phyloP scores from a whole-genome alignment of 345 rosid genomes.

The Eucalyptus camaldulensis region DNA sequence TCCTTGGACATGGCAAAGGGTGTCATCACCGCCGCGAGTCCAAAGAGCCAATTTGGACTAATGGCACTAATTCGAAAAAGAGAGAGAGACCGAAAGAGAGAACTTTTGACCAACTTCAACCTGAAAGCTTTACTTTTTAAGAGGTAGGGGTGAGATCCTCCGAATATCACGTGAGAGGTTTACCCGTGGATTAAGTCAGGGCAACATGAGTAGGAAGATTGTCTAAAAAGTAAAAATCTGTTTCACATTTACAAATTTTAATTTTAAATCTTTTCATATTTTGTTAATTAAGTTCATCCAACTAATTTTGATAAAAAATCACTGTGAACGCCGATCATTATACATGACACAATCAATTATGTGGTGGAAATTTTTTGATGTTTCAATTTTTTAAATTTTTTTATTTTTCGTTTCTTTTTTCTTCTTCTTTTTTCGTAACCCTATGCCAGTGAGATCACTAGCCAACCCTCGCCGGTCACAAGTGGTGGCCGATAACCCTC shows the following conservation, averaged over 20 bases:
- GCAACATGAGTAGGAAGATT: not conserved
- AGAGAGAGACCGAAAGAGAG: not conserved
- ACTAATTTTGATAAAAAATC: no score
- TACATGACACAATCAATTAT: no score
- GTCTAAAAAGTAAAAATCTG: not conserved
- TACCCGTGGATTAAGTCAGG: not conserved
- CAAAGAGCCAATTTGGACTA: not conserved
- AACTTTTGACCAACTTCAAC: not conserved
- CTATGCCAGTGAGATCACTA: no score
- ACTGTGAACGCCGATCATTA: fast-evolving
- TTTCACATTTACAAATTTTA: no score
- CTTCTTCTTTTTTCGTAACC: no score
- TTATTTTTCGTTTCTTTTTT: fast-evolving
- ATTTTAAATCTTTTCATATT: no score
- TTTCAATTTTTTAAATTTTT: no score
- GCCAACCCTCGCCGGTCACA: no score
- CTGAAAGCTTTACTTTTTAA: not conserved
- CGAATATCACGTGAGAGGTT: not conserved
- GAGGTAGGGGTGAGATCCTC: not conserved
- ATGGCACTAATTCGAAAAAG: not conserved
- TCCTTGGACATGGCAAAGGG: not conserved
- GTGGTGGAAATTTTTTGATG: no score
- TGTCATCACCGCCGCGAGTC: not conserved
- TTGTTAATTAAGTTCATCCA: no score
- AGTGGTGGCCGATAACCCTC: no score